phyloP scores from a whole-genome alignment of 2,329 filamentous ascomycete genomes.

The Colletotrichum musicola region DNA sequence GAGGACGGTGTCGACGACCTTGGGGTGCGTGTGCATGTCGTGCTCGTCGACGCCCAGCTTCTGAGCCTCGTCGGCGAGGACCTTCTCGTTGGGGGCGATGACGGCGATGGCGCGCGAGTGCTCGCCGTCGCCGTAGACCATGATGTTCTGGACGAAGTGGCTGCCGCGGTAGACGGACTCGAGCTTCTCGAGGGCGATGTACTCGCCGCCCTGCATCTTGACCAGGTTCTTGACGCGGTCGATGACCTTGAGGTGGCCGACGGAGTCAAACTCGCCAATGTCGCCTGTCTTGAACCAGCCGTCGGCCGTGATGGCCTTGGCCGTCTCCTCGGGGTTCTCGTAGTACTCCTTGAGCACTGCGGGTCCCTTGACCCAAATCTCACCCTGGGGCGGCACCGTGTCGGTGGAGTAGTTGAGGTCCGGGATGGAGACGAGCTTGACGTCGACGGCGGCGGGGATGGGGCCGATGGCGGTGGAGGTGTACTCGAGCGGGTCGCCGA shows the following conservation, averaged over 20 bases:
- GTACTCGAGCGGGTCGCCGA: constrained; percentile 88
- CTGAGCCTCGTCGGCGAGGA: constrained; percentile 70
- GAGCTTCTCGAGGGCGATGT: constrained; percentile 96
- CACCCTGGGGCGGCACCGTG: constrained; percentile 85
- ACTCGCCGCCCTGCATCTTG: constrained; percentile 95
- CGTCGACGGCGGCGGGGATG: constrained; percentile 80
- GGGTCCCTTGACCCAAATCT: constrained; percentile 88
- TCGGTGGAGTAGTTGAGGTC: constrained; percentile 88
- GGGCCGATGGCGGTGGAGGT: constrained; percentile 82
- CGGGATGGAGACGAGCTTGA: constrained; percentile 91
- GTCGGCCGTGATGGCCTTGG: constrained; percentile 80
- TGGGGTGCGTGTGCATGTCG: constrained; percentile 75
- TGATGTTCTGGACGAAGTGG: constrained; percentile 85
- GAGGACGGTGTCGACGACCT: constrained; percentile 70
- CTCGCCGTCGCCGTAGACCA: constrained; percentile 83
- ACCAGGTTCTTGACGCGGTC: constrained; percentile 99
- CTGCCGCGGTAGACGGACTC: constrained; percentile 90
- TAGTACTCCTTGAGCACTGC: constrained; percentile 84
- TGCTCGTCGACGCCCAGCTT: constrained; percentile 74
- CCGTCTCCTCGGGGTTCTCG: constrained; percentile 87
- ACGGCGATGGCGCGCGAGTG: constrained; percentile 86
- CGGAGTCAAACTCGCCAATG: constrained; percentile 87
- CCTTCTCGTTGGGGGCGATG: constrained; percentile 77
- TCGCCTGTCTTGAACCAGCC: constrained; percentile 99
- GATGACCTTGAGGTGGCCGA: constrained; percentile 87